phyloP scores from a whole-genome alignment of 257 asterid species.

The Voacanga thouarsii region DNA sequence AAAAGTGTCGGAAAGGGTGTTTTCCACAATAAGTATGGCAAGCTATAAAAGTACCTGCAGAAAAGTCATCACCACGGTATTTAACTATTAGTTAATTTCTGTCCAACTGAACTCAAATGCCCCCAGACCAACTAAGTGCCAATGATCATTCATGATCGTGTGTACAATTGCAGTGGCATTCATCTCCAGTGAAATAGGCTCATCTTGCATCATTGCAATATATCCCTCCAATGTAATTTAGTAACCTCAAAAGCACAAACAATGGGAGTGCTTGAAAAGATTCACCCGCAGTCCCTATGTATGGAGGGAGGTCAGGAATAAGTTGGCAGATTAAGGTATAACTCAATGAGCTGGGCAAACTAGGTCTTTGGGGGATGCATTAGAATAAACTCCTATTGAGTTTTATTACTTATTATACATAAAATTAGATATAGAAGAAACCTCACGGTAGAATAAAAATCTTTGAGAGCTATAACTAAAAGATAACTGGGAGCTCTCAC shows the following conservation, averaged over 20 bases:
- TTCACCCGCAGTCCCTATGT: not conserved
- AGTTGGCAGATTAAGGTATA: not conserved
- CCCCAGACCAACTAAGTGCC: not conserved
- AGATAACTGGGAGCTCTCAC: not conserved
- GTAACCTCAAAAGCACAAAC: not conserved
- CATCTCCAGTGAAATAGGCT: not conserved
- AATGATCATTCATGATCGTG: too few species aligned
- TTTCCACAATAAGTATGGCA: slow-evolving; percentile 90
- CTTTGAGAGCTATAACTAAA: not conserved
- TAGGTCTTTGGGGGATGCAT: not conserved
- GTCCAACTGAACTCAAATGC: not conserved
- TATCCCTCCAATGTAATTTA: not conserved
- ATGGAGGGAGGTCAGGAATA: not conserved
- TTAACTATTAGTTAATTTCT: not conserved
- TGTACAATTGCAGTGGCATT: not conserved
- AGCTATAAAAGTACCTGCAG: slow-evolving; percentile 83
- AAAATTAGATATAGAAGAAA: too few species aligned
- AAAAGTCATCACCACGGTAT: not conserved
- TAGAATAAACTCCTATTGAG: too few species aligned
- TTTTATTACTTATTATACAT: too few species aligned
- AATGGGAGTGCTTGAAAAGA: not conserved
- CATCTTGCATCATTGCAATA: not conserved
- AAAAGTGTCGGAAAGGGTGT: slow-evolving; percentile 62
- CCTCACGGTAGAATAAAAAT: too few species aligned
- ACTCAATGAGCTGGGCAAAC: not conserved